Conservation (phyloP, 257 asterid species). For the Nicotiana sylvestris region DNA sequence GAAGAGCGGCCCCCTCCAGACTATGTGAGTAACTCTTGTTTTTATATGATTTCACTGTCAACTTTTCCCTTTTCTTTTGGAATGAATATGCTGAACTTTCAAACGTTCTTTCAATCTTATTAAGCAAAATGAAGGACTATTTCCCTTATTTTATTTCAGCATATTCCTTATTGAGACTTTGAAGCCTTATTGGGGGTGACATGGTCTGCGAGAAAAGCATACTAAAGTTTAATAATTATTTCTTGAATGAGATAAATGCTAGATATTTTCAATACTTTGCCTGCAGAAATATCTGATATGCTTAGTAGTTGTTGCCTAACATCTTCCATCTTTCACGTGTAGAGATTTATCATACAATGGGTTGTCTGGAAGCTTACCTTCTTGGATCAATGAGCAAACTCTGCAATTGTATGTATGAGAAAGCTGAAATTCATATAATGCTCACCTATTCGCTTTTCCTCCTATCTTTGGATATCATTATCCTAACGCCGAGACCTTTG, state of each 20-base stretch:
- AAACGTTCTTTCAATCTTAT: background rate
- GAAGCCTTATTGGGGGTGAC: background rate
- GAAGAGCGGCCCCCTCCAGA: conserved; percentile 39
- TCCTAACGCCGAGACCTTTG: background rate
- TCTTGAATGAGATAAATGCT: background rate
- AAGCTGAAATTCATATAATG: background rate
- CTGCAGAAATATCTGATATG: background rate
- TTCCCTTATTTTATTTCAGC: background rate
- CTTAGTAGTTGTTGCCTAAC: background rate
- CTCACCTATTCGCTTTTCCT: background rate
- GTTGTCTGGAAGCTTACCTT: conserved; percentile 68
- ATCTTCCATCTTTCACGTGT: background rate
- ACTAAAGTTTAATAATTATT: no score
- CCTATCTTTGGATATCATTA: background rate
- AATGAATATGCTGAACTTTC: background rate
- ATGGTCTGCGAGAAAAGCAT: no score
- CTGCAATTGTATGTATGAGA: conserved; percentile 50
- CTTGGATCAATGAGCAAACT: conserved; percentile 47
- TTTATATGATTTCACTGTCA: background rate
- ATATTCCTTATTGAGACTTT: background rate
- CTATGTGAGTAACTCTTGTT: conserved; percentile 40
- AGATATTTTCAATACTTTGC: background rate
- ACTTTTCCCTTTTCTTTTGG: background rate
- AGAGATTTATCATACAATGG: conserved; percentile 77
- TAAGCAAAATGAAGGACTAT: background rate